Evolutionary conservation across 2,329 filamentous ascomycete genomes (phyloP).

Genomic region (Calonectria pteridis): DNA sequence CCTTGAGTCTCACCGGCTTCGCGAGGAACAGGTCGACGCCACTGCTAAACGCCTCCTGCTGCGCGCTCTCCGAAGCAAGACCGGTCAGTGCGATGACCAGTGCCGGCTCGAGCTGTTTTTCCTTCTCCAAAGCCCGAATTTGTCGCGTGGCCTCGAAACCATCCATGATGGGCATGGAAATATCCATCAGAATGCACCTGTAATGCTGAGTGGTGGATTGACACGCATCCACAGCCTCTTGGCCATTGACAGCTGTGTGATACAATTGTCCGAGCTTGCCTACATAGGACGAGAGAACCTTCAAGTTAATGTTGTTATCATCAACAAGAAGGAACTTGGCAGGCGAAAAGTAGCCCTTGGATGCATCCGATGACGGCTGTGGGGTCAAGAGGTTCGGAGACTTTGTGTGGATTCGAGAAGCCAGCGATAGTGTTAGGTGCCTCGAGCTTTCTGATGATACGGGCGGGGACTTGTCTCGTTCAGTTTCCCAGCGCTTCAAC

Average conservation of each 20-base stretch:
- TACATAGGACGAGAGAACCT: slow-evolving; percentile 51
- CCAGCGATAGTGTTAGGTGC: neutral
- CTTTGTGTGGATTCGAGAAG: neutral
- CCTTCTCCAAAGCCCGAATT: slow-evolving; percentile 63
- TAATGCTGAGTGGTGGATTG: slow-evolving; percentile 38
- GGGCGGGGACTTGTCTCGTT: slow-evolving; percentile 12
- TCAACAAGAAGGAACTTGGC: slow-evolving; percentile 53
- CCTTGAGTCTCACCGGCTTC: slow-evolving; percentile 62
- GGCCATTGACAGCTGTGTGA: slow-evolving; percentile 49
- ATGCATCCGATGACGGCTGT: neutral
- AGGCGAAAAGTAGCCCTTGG: slow-evolving; percentile 6
- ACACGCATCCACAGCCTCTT: slow-evolving; percentile 50
- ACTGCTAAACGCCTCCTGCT: slow-evolving; percentile 65
- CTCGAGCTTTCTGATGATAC: neutral
- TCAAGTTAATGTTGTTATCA: slow-evolving; percentile 56
- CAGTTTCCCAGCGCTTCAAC: slow-evolving; percentile 43
- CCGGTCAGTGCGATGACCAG: slow-evolving; percentile 67
- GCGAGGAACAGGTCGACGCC: slow-evolving; percentile 68
- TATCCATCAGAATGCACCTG: slow-evolving; percentile 58
- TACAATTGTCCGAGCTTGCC: slow-evolving; percentile 48
- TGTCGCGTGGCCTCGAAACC: slow-evolving; percentile 62
- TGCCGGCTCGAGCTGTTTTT: slow-evolving; percentile 54
- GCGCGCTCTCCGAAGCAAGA: slow-evolving; percentile 60
- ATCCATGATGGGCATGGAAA: slow-evolving; percentile 70
- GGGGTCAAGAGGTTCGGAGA: neutral